A percentile compares a stretch with the other conserved stretches of the same genome.
Evolutionary conservation across 768 basidiomycete species (phyloP).

Genomic region (Strobilomyces dryophilus): DNA sequence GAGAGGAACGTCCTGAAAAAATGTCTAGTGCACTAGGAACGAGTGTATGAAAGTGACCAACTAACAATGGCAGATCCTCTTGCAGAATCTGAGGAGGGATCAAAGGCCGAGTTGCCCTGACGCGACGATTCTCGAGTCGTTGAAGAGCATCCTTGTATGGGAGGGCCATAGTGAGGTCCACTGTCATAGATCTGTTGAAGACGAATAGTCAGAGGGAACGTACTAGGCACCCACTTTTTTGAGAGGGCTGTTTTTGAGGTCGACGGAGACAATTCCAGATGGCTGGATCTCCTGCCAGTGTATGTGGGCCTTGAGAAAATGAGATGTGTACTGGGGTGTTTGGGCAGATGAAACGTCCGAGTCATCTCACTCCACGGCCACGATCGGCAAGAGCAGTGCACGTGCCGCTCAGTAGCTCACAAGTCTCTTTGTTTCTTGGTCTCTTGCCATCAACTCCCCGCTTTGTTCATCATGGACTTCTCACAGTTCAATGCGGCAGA

Average conservation of each 20-base stretch:
- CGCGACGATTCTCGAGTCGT: conserved; percentile 82
- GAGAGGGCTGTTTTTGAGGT: conserved; percentile 2
- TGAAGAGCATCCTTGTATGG: conserved; percentile 75
- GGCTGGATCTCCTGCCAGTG: not conserved
- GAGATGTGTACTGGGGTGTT: not conserved
- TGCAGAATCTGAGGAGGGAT: conserved; percentile 94
- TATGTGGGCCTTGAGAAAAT: conserved; percentile 1
- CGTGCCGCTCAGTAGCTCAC: conserved; percentile 1
- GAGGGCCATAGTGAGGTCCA: conserved; percentile 59
- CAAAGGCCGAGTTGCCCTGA: conserved; percentile 81
- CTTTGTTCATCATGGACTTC: conserved; percentile 71
- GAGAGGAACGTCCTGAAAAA: conserved; percentile 61
- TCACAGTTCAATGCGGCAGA: conserved; percentile 85
- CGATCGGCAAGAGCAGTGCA: conserved; percentile 8
- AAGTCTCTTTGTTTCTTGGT: not conserved
- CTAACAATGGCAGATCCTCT: conserved; percentile 87
- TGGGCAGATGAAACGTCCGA: not conserved
- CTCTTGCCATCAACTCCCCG: conserved; percentile 1
- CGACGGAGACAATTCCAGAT: conserved; percentile 11
- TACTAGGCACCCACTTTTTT: conserved; percentile 18
- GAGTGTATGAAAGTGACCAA: not conserved
- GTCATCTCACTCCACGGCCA: conserved; percentile 4
- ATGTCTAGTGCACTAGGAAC: conserved; percentile 1
- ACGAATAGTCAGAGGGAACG: conserved; percentile 1
- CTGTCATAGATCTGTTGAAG: conserved; percentile 20